Conservation (phyloP, 208 protist species). For the Crithidia sp. region DNA sequence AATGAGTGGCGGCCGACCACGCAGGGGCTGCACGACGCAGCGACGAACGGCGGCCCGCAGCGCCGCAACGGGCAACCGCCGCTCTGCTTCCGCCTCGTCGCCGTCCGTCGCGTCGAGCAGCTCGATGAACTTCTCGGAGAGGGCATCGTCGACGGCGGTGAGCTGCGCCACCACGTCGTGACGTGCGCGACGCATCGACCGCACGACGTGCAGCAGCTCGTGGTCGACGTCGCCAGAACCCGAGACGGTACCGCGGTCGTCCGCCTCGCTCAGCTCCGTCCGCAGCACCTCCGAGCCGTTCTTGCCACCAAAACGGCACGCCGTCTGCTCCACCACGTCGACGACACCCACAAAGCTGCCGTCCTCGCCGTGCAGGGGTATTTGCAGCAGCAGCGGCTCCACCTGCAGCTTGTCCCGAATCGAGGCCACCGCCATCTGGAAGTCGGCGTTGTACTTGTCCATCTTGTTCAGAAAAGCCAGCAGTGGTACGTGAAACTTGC, state of each 20-base stretch:
- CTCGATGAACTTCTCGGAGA: constrained; percentile 74
- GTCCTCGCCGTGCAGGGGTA: constrained; percentile 81
- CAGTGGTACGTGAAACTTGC: constrained; percentile 82
- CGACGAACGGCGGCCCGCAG: constrained; percentile 73
- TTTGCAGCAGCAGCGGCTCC: constrained; percentile 88
- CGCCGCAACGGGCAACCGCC: constrained; percentile 48
- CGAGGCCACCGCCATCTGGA: constrained; percentile 67
- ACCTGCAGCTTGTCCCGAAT: constrained; percentile 84
- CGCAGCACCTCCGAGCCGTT: constrained; percentile 54
- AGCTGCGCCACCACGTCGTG: constrained; percentile 69
- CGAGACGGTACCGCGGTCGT: not conserved
- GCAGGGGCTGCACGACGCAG: constrained; percentile 40
- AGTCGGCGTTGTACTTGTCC: constrained; percentile 94
- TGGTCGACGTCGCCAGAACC: not conserved
- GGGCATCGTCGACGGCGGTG: constrained; percentile 65
- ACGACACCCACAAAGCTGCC: constrained; percentile 84
- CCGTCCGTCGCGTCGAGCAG: constrained; percentile 70
- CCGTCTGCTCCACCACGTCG: constrained; percentile 84
- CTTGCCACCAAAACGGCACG: constrained; percentile 64
- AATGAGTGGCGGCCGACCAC: constrained; percentile 44
- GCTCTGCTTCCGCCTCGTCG: constrained; percentile 74
- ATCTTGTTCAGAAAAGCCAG: constrained; percentile 97
- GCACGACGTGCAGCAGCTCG: constrained; percentile 55
- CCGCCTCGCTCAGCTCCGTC: constrained; percentile 6
- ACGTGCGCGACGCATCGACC: constrained; percentile 40